Percentiles rank a stretch among this genome's conserved stretches.
Conservation (phyloP, 345 rosid genomes). For the Microthlaspi erraticum region DNA sequence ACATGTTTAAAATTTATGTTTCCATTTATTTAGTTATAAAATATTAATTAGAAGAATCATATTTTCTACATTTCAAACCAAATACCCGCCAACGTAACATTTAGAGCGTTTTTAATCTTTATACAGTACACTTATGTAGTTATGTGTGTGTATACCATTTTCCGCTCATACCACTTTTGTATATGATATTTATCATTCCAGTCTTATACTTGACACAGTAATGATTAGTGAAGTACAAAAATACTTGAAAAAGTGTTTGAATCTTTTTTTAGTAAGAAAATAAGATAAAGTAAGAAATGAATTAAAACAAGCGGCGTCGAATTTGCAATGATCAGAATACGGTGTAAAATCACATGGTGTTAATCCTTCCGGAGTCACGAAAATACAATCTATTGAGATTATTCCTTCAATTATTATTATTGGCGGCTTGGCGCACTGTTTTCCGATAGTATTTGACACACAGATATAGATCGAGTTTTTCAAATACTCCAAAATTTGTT, state of each 20-base stretch:
- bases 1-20: not conserved
- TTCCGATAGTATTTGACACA: not conserved
- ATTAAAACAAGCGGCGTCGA: slow-evolving; percentile 39
- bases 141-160: not conserved
- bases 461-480: not conserved
- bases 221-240: slow-evolving; percentile 23
- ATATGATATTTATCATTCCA: slow-evolving; percentile 39
- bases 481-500: not conserved
- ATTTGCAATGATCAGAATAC: slow-evolving; percentile 34
- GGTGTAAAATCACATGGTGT: slow-evolving; percentile 35
- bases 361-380: slow-evolving; percentile 28
- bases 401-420: slow-evolving; percentile 26
- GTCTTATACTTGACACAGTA: slow-evolving; percentile 5
- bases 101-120: not conserved
- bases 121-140: too few relatives aligned
- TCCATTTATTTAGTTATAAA: not conserved
- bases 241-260: slow-evolving; percentile 12
- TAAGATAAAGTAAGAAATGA: not conserved
- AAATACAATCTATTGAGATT: slow-evolving; percentile 38
- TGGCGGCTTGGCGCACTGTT: not conserved
- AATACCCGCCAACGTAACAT: not conserved
- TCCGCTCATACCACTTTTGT: slow-evolving; percentile 27
- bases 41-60: not conserved
- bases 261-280: not conserved
- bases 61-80: slow-evolving; percentile 12